Evolutionary conservation across 228 moss, liverwort and hornwort species (phyloP).

Genomic region (Sphagnum fallax): DNA sequence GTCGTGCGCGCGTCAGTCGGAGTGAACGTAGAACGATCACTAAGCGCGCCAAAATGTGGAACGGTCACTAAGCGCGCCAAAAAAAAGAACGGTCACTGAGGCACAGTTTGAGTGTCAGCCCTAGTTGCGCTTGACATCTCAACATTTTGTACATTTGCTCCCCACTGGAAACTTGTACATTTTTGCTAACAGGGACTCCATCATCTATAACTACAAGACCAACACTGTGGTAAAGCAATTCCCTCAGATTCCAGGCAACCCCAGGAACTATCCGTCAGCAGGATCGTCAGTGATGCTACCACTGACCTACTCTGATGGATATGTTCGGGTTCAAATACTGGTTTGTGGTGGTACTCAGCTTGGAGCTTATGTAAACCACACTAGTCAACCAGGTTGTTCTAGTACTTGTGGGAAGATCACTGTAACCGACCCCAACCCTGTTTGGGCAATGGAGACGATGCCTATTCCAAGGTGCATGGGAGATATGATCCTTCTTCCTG

Average conservation of each 20-base stretch:
- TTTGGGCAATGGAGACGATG: slow-evolving; percentile 67
- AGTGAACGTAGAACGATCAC: too few relatives aligned
- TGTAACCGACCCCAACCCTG: slow-evolving; percentile 21
- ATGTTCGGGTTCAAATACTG: slow-evolving; percentile 12
- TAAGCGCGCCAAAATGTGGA: too few relatives aligned
- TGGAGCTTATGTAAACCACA: slow-evolving; percentile 14
- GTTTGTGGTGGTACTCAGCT: slow-evolving; percentile 26
- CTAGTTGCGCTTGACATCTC: too few relatives aligned
- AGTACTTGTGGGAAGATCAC: slow-evolving; percentile 50
- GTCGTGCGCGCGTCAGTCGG: too few relatives aligned
- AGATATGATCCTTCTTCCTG: slow-evolving; percentile 55
- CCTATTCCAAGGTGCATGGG: slow-evolving; percentile 51
- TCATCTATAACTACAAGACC: slow-evolving; percentile 28
- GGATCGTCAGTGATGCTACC: slow-evolving; percentile 45
- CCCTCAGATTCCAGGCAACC: slow-evolving; percentile 27
- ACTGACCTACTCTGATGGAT: slow-evolving; percentile 9
- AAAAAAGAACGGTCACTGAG: too few relatives aligned
- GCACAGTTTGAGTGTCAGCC: too few relatives aligned
- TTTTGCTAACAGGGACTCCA: slow-evolving; percentile 43
- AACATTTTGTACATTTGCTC: slow-evolving; percentile 31
- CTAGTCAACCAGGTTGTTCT: slow-evolving; percentile 18
- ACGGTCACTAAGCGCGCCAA: too few relatives aligned
- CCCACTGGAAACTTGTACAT: slow-evolving; percentile 33
- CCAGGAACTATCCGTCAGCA: slow-evolving; percentile 46
- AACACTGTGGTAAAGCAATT: slow-evolving; percentile 19